A percentile compares a stretch with the other conserved stretches of the same genome.
phyloP scores from a whole-genome alignment of 345 rosid species.

The Gossypium arboreum region DNA sequence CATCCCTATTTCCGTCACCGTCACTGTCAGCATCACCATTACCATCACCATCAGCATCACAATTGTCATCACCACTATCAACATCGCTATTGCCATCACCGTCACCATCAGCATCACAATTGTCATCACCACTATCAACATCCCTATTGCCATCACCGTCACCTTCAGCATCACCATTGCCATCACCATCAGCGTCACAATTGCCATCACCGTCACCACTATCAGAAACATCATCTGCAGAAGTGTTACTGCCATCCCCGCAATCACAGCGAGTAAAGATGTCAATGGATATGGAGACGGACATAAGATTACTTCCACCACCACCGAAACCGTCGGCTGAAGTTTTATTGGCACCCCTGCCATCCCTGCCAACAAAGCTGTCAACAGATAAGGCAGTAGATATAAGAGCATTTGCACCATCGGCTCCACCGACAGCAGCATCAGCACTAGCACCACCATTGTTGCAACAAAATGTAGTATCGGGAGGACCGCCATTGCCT shows the following conservation, averaged over 20 bases:
- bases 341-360: neutral
- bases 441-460: neutral
- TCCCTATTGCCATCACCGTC: neutral
- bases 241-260: neutral
- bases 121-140: neutral
- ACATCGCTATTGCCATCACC: neutral
- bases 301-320: neutral
- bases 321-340: conserved; percentile 2
- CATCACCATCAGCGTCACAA: neutral
- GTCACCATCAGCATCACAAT: conserved; percentile 11
- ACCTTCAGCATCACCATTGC: neutral
- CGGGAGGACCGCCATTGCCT: conserved; percentile 26
- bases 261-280: neutral
- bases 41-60: neutral
- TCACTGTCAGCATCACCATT: neutral
- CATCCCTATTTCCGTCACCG: neutral
- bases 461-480: conserved; percentile 11
- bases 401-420: neutral
- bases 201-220: neutral
- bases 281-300: neutral
- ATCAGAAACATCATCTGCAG: neutral
- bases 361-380: conserved; percentile 3
- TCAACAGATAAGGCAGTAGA: neutral
- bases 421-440: conserved; percentile 17
- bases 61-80: too few species aligned